These are phyloP conservation scores for Zymoseptoria ardabiliae DNA, from an alignment of 2,329 filamentous ascomycete genomes.

Conservation along the genomic window DNA sequence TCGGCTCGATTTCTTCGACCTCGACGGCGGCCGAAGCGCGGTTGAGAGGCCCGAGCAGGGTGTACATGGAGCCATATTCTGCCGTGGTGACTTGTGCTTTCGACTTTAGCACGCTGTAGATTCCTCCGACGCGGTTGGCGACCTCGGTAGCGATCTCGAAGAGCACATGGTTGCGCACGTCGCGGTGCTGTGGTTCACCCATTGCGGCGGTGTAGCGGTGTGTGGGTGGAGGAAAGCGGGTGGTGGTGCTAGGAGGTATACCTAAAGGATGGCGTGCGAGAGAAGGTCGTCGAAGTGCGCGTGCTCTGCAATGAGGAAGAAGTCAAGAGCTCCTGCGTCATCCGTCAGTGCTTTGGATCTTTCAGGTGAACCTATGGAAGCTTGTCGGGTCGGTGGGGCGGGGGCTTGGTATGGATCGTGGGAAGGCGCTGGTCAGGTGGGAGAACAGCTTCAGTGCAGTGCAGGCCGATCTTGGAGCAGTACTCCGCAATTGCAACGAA, in stretches of 20 bases:
- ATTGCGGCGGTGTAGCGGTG: conserved; percentile 18
- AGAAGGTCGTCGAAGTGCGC: background rate
- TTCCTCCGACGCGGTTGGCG: conserved; percentile 94
- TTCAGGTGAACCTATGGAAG: background rate
- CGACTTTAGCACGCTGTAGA: conserved; percentile 98
- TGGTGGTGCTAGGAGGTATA: background rate
- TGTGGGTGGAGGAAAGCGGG: background rate
- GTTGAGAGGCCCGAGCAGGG: conserved; percentile 89
- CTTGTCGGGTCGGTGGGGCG: background rate
- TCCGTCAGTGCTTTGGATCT: background rate
- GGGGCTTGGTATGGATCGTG: too few species aligned
- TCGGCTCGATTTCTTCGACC: conserved; percentile 85
- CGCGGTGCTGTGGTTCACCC: conserved; percentile 42
- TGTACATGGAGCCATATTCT: conserved; percentile 97
- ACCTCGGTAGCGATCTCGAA: conserved; percentile 98
- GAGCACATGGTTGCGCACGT: conserved; percentile 91
- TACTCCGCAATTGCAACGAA: too few species aligned
- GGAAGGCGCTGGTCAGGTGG: too few species aligned
- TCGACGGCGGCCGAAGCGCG: conserved; percentile 91
- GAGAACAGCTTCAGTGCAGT: too few species aligned
- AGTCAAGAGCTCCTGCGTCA: background rate
- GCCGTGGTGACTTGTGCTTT: conserved; percentile 96
- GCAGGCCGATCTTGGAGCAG: too few species aligned
- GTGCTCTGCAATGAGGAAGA: background rate
- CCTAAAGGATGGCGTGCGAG: background rate